Base-by-base conservation (phyloP, 176 grass and related monocot species). In the Rhynchospora tenuis region DNA sequence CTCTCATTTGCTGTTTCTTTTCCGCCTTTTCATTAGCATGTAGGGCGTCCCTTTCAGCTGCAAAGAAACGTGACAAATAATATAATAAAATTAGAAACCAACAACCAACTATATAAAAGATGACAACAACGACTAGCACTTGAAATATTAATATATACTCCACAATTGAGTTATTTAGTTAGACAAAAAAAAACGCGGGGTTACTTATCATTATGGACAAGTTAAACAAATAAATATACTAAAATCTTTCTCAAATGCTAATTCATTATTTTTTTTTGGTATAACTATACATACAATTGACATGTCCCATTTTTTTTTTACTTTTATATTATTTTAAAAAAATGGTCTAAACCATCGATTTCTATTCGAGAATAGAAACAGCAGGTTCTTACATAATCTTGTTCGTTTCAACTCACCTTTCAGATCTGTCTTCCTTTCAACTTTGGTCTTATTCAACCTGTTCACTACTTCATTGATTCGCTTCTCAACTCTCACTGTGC, bases 391-490 rank as follows among this genome's bases (percentile, higher is more conserved):
- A 72, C 17, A 72, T 43, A 19, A 45, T 72, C 33, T 17, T 72
- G 15, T 72, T 72, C 24, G 19, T 43, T 17, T 72, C 19, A 72
- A 72, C 10, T 52, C 82, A 99, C 96, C 89, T 92, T 95, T 93
- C 56, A 95, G 72, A 64, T 99, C 96, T 44, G 93, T 86, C 24
- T 86, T 85, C 75, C 96, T 92, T 54, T 93, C 93, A 15, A 99
- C 96, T 79, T 88, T 93, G 54, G 96, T 99, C 85, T 99, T 99
- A 66, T 95, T 95, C 88, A 99, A 79, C 88, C 93, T 92, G 77
- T 92, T 99, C 75, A 95, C 82, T 64, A 93, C 89, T 84, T 99
- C 96, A n/a, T 95, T 99, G 42, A 95, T 89, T 65, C 93, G 91
- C 79, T 93, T 99, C 89, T 99, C 96, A 5, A 99, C 89, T 47